Conservation (phyloP, 139 green algal species). For the Parachlorella kessleri region DNA sequence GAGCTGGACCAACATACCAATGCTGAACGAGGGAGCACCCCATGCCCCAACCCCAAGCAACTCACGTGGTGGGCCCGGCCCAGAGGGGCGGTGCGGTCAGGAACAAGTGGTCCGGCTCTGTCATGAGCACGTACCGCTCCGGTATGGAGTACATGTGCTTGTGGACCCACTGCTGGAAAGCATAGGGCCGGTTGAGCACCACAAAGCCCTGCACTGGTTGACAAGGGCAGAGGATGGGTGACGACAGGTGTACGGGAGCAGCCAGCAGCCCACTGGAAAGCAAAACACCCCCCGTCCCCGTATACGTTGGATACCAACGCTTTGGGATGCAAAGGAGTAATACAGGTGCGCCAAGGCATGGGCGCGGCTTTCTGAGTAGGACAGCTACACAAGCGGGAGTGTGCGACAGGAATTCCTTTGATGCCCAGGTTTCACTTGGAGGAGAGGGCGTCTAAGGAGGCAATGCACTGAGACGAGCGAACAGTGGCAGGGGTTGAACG, state of each 20-base stretch:
- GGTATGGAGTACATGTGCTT: constrained; percentile 37
- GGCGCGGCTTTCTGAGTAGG: neutral
- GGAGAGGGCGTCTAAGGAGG: no score
- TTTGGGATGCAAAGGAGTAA: neutral
- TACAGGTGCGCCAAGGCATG: neutral
- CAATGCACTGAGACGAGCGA: no score
- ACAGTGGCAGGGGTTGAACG: no score
- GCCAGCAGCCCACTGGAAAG: neutral
- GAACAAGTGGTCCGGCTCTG: constrained; percentile 81
- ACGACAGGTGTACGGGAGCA: neutral
- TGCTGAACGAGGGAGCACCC: no score
- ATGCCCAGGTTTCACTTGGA: no score
- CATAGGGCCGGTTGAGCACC: constrained; percentile 72
- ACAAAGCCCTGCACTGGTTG: constrained; percentile 58
- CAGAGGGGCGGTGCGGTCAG: constrained; percentile 65
- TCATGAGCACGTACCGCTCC: constrained; percentile 78
- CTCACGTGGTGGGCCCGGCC: constrained; percentile 33
- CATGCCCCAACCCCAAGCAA: no score
- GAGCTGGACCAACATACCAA: no score
- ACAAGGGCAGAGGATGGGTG: neutral
- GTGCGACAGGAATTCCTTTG: no score
- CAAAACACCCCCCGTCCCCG: neutral
- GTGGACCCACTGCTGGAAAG: constrained; percentile 70
- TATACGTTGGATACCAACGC: neutral
- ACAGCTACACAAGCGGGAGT: neutral